Evolutionary conservation across 1,284 basidiomycete species (phyloP), one percentile per base, ranked within the genome.

Genomic region (Amylostereum areolatum): DNA sequence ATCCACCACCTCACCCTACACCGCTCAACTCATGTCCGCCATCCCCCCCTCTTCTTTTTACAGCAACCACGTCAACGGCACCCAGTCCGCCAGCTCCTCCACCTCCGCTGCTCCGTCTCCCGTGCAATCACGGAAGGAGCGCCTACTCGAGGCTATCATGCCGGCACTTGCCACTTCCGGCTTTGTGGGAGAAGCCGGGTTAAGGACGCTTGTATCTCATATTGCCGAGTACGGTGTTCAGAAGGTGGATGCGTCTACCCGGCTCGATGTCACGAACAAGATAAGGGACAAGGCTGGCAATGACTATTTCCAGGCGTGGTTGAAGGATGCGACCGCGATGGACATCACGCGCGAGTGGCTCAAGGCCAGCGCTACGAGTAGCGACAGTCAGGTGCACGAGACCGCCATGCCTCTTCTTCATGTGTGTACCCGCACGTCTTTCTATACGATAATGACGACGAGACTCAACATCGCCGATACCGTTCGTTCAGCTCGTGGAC

Each of bases 271-370:
- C 46, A 65, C 89, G 49, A 85, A 81, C 11, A 83, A 82, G 66
- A 86, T 91, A 55, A 75, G 89, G 55, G 88, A 91, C 63, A 80
- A 82, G 47, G 89, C 89, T 25, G 84, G 82, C 34, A 89, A 89
- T 62, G 84, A 88, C 60, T 91, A 90, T 61, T 90, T 87, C 62
- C 79, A 85, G 43, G 86, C 86, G 4, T 91, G 87, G 88, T 75
- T 80, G 24, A 87, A 88, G 63, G 88, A 86, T 62, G 25, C 63
- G 40, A 66, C 66, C 45, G 89, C 87, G 24, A 81, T 91, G 71
- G 84, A 85, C 52, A 73, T 90, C 42, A 79, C 85, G 34, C 74
- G 83, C 49, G 85, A 87, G 57, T 91, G 88, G 88, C 68, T 91
- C 51, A 87, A 83, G 66, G 72, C 81, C 3, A 83, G 78, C 40